These are phyloP conservation scores for Annulohypoxylon bovei DNA, from an alignment of 495 filamentous ascomycete genomes.

Conservation along the genomic window DNA sequence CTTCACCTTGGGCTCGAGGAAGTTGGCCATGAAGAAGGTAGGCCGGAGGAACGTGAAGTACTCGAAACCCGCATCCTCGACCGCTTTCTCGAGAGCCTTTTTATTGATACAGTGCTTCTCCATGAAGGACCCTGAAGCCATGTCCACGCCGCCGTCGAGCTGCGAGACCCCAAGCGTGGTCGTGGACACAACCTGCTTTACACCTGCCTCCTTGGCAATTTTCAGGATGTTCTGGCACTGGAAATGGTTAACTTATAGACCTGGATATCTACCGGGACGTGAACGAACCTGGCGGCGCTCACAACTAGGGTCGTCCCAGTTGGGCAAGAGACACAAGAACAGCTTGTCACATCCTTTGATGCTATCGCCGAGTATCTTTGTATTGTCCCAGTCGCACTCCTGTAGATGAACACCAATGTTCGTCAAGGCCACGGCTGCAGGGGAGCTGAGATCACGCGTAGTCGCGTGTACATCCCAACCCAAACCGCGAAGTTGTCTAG, in stretches of 20 bases:
- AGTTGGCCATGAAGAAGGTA: slow-evolving; percentile 63
- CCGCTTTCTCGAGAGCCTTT: slow-evolving; percentile 50
- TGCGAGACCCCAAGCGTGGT: slow-evolving; percentile 48
- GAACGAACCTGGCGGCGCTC: slow-evolving; percentile 40
- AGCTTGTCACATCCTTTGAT: slow-evolving; percentile 53
- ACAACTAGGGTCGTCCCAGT: slow-evolving; percentile 27
- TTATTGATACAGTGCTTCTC: slow-evolving; percentile 37
- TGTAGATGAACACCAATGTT: slow-evolving; percentile 47
- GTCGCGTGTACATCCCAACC: slow-evolving; percentile 49
- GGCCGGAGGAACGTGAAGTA: slow-evolving; percentile 58
- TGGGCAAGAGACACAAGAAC: slow-evolving; percentile 57
- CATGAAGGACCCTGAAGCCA: slow-evolving; percentile 37
- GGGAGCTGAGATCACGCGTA: slow-evolving; percentile 42
- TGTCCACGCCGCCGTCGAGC: slow-evolving; percentile 28
- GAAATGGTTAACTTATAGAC: too few relatives aligned
- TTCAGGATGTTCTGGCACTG: slow-evolving; percentile 44
- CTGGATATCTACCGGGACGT: too few relatives aligned
- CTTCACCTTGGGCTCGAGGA: slow-evolving; percentile 50
- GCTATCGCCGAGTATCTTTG: slow-evolving; percentile 44
- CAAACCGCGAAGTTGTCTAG: slow-evolving; percentile 48
- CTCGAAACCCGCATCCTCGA: slow-evolving; percentile 50
- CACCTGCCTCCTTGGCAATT: slow-evolving; percentile 51
- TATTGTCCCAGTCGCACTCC: slow-evolving; percentile 53
- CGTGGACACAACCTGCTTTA: slow-evolving; percentile 50
- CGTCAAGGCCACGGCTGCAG: not conserved